Percentiles rank a stretch among this genome's conserved stretches.
phyloP scores from a whole-genome alignment of 2,329 filamentous ascomycete species.

The Cordyceps tenuipes region DNA sequence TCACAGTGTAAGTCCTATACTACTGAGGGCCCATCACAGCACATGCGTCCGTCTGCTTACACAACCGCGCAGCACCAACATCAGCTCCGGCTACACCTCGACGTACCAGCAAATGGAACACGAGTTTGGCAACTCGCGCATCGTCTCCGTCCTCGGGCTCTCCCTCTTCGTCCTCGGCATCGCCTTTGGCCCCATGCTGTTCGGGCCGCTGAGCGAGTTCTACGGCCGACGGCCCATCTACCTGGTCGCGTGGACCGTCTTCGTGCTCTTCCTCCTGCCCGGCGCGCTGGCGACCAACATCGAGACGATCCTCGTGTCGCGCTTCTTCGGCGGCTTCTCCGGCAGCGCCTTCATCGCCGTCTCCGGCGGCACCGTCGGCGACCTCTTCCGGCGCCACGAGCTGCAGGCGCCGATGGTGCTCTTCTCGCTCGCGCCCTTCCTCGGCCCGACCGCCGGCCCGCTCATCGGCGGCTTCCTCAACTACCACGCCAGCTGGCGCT shows the following conservation, averaged over 20 bases:
- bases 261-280: slow-evolving; percentile 72
- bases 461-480: slow-evolving; percentile 76
- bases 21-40: background rate
- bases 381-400: slow-evolving; percentile 61
- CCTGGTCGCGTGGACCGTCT: slow-evolving; percentile 62
- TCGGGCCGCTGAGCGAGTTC: slow-evolving; percentile 63
- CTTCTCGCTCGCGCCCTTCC: slow-evolving; percentile 59
- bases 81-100: slow-evolving; percentile 80
- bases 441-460: slow-evolving; percentile 52
- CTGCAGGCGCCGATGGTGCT: slow-evolving; percentile 78
- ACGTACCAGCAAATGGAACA: slow-evolving; percentile 69
- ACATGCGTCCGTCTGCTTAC: slow-evolving; percentile 8
- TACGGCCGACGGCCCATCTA: slow-evolving; percentile 80
- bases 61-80: slow-evolving; percentile 55
- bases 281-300: slow-evolving; percentile 76
- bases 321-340: slow-evolving; percentile 69
- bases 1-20: slow-evolving; percentile 72
- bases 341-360: slow-evolving; percentile 64
- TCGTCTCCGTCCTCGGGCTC: slow-evolving; percentile 71
- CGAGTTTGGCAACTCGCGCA: slow-evolving; percentile 63
- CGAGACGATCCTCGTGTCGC: slow-evolving; percentile 65
- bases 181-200: slow-evolving; percentile 52
- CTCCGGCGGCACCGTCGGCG: slow-evolving; percentile 77
- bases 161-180: slow-evolving; percentile 76
- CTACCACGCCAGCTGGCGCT: slow-evolving; percentile 63